Evolutionary conservation across 352 stramenopile species (phyloP).

Genomic region (Globisporangium apiculatum): DNA sequence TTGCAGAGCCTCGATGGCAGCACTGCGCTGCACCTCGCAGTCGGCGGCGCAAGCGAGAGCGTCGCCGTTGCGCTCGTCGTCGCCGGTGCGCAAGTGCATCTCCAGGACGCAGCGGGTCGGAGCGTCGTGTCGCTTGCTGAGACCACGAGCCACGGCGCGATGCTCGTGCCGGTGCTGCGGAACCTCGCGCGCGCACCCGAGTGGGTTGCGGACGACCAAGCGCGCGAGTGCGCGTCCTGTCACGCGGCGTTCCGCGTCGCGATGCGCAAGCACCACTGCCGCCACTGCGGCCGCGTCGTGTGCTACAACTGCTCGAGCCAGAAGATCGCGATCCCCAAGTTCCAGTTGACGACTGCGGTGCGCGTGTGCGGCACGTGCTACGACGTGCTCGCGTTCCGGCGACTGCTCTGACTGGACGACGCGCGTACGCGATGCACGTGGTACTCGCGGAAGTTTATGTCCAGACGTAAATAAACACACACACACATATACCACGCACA

Average conservation of each 20-base stretch:
- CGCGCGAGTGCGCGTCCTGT: constrained; percentile 66
- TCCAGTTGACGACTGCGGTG: constrained; percentile 56
- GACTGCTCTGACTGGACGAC: constrained; percentile 40
- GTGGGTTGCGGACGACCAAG: constrained; percentile 64
- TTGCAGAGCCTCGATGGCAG: constrained; percentile 77
- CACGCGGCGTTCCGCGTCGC: constrained; percentile 66
- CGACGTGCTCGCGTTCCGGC: constrained; percentile 78
- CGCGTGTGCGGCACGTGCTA: constrained; percentile 83
- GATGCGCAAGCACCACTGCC: constrained; percentile 82
- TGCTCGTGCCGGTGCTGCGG: constrained; percentile 75
- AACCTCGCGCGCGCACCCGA: constrained; percentile 61
- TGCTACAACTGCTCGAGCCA: constrained; percentile 86
- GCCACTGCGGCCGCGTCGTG: constrained; percentile 74
- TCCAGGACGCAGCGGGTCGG: constrained; percentile 72
- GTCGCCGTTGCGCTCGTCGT: constrained; percentile 66
- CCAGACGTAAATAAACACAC: background rate
- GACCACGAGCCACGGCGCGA: constrained; percentile 68
- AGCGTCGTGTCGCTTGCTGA: constrained; percentile 81
- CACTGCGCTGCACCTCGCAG: constrained; percentile 72
- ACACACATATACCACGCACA: background rate
- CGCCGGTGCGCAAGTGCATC: constrained; percentile 67
- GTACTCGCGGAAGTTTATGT: background rate
- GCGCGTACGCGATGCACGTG: background rate
- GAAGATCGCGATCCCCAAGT: constrained; percentile 82
- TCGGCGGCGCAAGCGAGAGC: constrained; percentile 67